Conservation (phyloP, 2,329 filamentous ascomycete genomes). For the Phyllosticta capitalensis region DNA sequence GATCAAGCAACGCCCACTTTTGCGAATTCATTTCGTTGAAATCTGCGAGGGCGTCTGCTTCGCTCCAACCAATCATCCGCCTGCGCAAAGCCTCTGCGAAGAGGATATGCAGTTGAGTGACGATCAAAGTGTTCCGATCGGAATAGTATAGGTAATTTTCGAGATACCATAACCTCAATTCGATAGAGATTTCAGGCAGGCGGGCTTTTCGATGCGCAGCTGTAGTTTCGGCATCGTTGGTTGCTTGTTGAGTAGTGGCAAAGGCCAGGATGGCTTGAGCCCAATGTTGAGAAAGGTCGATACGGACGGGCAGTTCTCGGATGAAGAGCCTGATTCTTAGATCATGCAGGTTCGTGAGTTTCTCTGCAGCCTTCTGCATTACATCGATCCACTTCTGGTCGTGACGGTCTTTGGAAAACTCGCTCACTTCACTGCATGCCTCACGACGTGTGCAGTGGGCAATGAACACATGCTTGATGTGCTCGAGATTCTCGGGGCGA, state of each 20-base stretch:
- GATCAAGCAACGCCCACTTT: not conserved
- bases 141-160: slow-evolving; percentile 5
- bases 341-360: not conserved
- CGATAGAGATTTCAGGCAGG: no score
- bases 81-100: slow-evolving; percentile 20
- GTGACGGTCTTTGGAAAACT: slow-evolving; percentile 16
- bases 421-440: slow-evolving; percentile 6
- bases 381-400: not conserved
- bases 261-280: not conserved
- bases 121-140: slow-evolving; percentile 12
- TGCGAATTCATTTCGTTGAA: slow-evolving; percentile 13
- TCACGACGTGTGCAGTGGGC: slow-evolving; percentile 22
- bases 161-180: no score
- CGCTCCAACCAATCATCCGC: slow-evolving; percentile 19
- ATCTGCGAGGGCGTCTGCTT: slow-evolving; percentile 20
- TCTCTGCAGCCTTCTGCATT: not conserved
- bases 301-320: slow-evolving; percentile 15
- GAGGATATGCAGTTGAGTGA: slow-evolving; percentile 18
- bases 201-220: not conserved
- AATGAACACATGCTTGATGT: slow-evolving; percentile 22
- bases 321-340: slow-evolving; percentile 19
- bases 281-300: not conserved
- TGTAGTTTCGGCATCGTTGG: not conserved
- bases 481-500: slow-evolving; percentile 14
- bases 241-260: not conserved